These are phyloP conservation scores for Mrakiaceae sp. DNA, from an alignment of 1,284 basidiomycete genomes.

Conservation along the genomic window DNA sequence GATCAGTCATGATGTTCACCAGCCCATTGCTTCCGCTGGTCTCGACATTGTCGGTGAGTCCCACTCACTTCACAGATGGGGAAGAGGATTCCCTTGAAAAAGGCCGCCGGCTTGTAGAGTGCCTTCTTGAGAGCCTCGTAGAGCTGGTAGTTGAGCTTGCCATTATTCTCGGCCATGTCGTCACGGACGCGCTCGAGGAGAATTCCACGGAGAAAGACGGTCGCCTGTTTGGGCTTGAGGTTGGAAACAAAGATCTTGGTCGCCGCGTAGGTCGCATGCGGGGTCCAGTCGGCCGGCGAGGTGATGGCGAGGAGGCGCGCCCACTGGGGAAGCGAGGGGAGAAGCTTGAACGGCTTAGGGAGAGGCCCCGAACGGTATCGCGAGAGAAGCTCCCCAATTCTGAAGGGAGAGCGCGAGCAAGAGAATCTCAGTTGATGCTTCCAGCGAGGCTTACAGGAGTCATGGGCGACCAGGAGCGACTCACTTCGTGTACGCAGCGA, in stretches of 20 bases:
- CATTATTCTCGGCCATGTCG: conserved; percentile 66
- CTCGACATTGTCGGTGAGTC: not conserved
- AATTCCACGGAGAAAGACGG: conserved; percentile 85
- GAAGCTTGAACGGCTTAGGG: conserved; percentile 96
- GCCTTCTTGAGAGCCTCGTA: conserved; percentile 87
- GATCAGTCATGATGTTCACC: not conserved
- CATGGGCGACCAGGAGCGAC: conserved; percentile 23
- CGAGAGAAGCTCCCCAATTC: conserved; percentile 74
- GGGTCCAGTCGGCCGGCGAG: conserved; percentile 83
- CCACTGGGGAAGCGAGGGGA: conserved; percentile 93
- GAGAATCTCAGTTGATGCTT: not conserved
- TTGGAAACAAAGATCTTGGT: conserved; percentile 94
- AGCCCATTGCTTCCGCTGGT: not conserved
- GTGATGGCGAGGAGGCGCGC: conserved; percentile 91
- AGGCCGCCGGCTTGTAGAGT: conserved; percentile 92
- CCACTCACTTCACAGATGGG: conserved; percentile 78
- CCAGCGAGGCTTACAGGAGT: not conserved
- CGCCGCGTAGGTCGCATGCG: conserved; percentile 87
- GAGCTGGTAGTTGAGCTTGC: conserved; percentile 85
- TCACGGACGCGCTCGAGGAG: conserved; percentile 82
- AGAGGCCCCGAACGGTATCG: conserved; percentile 92
- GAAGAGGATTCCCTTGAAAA: conserved; percentile 97
- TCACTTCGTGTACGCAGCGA: conserved; percentile 89
- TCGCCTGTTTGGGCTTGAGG: conserved; percentile 92
- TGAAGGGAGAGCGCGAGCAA: conserved; percentile 28